These are phyloP conservation scores for Aspergillus nanangensis DNA, from an alignment of 495 filamentous ascomycete genomes.

Conservation along the genomic window DNA sequence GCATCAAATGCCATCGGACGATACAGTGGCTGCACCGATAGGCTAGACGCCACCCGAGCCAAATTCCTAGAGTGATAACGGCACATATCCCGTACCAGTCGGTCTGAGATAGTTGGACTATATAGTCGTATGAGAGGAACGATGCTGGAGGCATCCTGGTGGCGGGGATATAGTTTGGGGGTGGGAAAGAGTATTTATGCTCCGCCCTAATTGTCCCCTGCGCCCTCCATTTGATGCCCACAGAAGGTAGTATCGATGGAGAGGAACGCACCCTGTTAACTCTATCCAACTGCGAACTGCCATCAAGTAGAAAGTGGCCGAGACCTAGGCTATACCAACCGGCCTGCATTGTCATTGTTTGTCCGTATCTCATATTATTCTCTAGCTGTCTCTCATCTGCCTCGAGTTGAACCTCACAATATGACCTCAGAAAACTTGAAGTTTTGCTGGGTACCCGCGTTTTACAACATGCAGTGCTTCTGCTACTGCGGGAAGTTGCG, in stretches of 20 bases:
- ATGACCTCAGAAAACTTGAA: not conserved
- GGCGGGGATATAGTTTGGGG: not conserved
- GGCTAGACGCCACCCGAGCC: not conserved
- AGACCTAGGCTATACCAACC: no score
- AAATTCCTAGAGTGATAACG: not conserved
- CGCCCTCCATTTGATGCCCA: not conserved
- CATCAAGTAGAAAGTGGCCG: no score
- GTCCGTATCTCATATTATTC: no score
- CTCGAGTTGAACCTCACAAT: not conserved
- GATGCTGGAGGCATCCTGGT: not conserved
- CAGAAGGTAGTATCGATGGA: not conserved
- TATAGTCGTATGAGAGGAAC: not conserved
- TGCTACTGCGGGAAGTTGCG: not conserved
- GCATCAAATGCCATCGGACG: not conserved
- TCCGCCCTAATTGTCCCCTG: not conserved
- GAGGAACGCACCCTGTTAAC: not conserved
- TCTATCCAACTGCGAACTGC: no score
- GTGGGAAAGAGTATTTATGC: not conserved
- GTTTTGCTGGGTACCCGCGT: not conserved
- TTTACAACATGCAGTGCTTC: not conserved
- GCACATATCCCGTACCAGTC: not conserved
- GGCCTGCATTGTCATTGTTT: not conserved
- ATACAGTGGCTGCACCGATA: not conserved
- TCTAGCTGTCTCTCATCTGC: not conserved
- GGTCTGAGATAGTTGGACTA: not conserved